phyloP scores from a whole-genome alignment of 2,329 filamentous ascomycete genomes.

The Emergomyces pasteurianus region DNA sequence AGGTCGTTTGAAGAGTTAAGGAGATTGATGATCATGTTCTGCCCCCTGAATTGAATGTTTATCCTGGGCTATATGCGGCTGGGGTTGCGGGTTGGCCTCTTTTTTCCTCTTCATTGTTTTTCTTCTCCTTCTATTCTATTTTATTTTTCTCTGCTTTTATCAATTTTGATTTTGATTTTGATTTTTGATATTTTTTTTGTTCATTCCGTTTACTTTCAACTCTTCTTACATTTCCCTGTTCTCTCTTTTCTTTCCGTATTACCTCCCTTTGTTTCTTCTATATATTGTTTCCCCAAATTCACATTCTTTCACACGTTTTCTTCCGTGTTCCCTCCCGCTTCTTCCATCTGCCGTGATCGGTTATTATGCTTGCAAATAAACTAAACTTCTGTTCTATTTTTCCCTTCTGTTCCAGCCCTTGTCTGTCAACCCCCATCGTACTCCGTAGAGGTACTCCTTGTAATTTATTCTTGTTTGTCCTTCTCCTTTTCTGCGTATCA shows the following conservation, averaged over 20 bases:
- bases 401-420: neutral
- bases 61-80: neutral
- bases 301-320: neutral
- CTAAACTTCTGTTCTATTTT: neutral
- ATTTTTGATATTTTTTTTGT: slow-evolving; percentile 4
- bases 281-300: neutral
- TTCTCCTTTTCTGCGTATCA: too few species aligned
- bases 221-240: neutral
- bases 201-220: neutral
- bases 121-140: neutral
- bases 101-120: slow-evolving; percentile 10
- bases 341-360: neutral
- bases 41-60: neutral
- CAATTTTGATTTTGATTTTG: neutral
- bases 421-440: neutral
- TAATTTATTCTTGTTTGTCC: neutral
- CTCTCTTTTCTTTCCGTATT: neutral
- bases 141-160: too few species aligned
- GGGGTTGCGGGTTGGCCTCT: slow-evolving; percentile 9
- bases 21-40: neutral
- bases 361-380: slow-evolving; percentile 2
- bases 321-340: neutral
- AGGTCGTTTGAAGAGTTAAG: neutral
- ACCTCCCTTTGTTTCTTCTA: neutral
- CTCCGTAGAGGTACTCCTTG: neutral